A percentile compares a stretch with the other conserved stretches of the same genome.
Evolutionary conservation across 352 stramenopile species (phyloP).

Genomic region (Globisporangium radiosum): DNA sequence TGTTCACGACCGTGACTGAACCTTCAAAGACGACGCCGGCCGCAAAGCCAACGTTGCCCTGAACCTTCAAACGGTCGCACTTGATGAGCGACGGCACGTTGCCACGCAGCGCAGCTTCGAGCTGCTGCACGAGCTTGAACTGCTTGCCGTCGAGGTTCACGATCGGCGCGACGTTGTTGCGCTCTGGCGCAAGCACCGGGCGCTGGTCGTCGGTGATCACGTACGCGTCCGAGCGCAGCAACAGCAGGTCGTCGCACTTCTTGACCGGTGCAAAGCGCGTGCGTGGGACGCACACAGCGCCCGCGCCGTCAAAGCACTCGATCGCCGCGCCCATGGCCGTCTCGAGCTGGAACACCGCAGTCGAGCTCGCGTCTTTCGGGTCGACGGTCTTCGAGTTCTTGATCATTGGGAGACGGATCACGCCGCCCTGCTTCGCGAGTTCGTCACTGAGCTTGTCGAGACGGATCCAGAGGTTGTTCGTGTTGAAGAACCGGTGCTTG

Average conservation of each 20-base stretch:
- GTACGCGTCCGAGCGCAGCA: slow-evolving; percentile 97
- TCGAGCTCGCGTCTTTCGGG: slow-evolving; percentile 79
- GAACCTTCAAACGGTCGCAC: slow-evolving; percentile 94
- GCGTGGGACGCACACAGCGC: slow-evolving; percentile 83
- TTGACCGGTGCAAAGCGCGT: slow-evolving; percentile 87
- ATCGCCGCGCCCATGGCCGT: slow-evolving; percentile 85
- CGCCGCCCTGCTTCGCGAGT: slow-evolving; percentile 65
- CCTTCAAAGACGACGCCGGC: slow-evolving; percentile 91
- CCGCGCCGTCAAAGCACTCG: slow-evolving; percentile 82
- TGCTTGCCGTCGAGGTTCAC: slow-evolving; percentile 96
- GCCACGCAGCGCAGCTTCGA: slow-evolving; percentile 90
- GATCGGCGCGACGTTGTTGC: slow-evolving; percentile 91
- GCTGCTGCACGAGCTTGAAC: slow-evolving; percentile 97
- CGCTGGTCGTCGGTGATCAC: slow-evolving; percentile 94
- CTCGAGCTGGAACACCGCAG: slow-evolving; percentile 83
- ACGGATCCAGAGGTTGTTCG: slow-evolving; percentile 87
- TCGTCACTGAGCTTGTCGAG: slow-evolving; percentile 83
- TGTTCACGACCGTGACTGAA: slow-evolving; percentile 93
- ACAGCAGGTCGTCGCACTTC: slow-evolving; percentile 82
- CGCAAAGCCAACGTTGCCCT: slow-evolving; percentile 92
- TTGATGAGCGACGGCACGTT: slow-evolving; percentile 95
- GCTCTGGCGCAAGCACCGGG: slow-evolving; percentile 93
- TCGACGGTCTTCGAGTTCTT: slow-evolving; percentile 87
- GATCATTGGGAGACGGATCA: slow-evolving; percentile 85
- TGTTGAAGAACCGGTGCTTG: slow-evolving; percentile 90